Base-by-base conservation (phyloP, 345 rosid genomes). In the Populus deltoides region DNA sequence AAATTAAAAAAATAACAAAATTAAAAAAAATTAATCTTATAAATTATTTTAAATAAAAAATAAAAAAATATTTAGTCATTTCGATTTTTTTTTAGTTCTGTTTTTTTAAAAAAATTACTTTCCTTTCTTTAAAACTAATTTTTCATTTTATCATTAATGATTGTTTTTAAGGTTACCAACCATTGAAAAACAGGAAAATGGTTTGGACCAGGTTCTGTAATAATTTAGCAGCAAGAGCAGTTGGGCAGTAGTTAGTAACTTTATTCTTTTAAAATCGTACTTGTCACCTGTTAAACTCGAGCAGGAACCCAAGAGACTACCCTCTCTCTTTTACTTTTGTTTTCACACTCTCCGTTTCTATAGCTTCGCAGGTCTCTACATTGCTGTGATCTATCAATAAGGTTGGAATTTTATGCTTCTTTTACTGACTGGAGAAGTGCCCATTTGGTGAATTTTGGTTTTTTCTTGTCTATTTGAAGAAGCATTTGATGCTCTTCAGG, bases 371-470 rank as follows among this genome's bases (percentile, higher is more conserved):
- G 70, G 53, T 20, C 31, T 24, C 69, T 57, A 77, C 66, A 71
- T 45, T 86, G 68, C 75, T 41, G 79, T 73, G 88, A 85, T 85
- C 86, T 80, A 35, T 18, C 43, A 17, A 36, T 83, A 87, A 83
- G 87, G 75, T 80, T 75, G 85, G 89, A 89, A 91, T 83, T 91
- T 90, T 90, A 90, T 90, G 88, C 90, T 83, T 87, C 81, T 77
- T 80, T 82, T 41, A 2, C 79, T 85, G 85, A 83, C 86, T 84
- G 77, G 81, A 78, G 86, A 69, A 85, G 85, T 83, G 74, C 86
- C 83, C 87, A 70, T 62, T 75, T 86, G 24, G 81, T 86, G 87
- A 86, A 83, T 83, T 81, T 51, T 82, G 81, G 74, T 66, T 73
- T 79, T 79, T 75, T 75, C 79, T 79, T 78, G 82, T 83, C 78